Evolutionary conservation across 2,329 filamentous ascomycete species (phyloP), one percentile per base, ranked within the genome.

Genomic region (Neophaeococcomyces mojaviensis): DNA sequence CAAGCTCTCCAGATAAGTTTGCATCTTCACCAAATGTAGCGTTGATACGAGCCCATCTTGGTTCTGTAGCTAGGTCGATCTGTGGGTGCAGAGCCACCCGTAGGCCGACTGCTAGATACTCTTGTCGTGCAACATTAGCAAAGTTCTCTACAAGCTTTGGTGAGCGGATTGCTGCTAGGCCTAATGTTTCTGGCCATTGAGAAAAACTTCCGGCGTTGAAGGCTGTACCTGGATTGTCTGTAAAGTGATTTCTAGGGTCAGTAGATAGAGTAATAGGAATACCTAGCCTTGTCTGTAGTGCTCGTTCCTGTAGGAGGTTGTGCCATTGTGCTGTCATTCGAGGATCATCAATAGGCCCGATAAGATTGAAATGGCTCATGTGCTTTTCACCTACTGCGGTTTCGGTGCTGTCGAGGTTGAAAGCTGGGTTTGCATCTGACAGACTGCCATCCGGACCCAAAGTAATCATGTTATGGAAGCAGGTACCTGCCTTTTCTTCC

Each of bases 401-500:
- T 5, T 31, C 42, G 8, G 46, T 34, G 22, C 20, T 32, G 28
- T 26, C 33, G 7, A 48, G 20, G 26, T 34, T 26, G 32, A 48
- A 44, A 3, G 19, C 19, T 32, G 31, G 31, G 39, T 32, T 38
- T 13, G 39, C 39, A 2, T 10, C 16, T 3, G 32, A 20, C 3
- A 48, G 46, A 6, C 10, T 38, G 3, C 46, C 46, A 8, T 34
- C 18, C 16, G 33, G 41, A 4, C 46, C 41, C 13, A 44, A 19
- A 6, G 20, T 6, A 20, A 44, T 38, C 49, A 26, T 48, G 42
- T 34, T 31, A 31, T 83, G 80, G 22, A 82, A 71, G 54, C 83
- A 68, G 60, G 88, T 84, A 1, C 81, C 73, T 36, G 78, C 76
- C 66, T 88, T 88, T 49, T 88, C 84, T 57, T 83, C 72, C 45